These are phyloP conservation scores for Vishniacozyma victoriae DNA, from an alignment of 768 basidiomycete genomes.

Conservation along the genomic window DNA sequence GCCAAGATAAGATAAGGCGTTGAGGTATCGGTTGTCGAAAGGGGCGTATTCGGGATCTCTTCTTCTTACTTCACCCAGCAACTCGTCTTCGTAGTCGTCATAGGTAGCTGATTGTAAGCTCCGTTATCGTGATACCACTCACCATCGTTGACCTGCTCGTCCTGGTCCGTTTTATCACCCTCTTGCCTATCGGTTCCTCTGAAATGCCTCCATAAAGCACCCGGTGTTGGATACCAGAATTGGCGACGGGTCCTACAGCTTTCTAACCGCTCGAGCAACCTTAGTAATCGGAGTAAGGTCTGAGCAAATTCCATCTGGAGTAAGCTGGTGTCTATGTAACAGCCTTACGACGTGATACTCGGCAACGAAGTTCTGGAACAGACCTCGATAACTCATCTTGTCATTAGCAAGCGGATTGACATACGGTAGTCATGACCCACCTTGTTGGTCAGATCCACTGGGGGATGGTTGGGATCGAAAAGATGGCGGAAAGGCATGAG, in stretches of 20 bases:
- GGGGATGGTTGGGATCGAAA: constrained; percentile 34
- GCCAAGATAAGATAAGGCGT: constrained; percentile 21
- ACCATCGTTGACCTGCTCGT: constrained; percentile 29
- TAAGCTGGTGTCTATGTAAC: not conserved
- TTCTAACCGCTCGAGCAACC: constrained; percentile 31
- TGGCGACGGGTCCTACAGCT: constrained; percentile 5
- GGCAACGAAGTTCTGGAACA: constrained; percentile 41
- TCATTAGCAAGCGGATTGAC: not conserved
- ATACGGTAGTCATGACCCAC: constrained; percentile 2
- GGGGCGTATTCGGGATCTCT: constrained; percentile 42
- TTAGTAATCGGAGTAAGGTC: constrained; percentile 23
- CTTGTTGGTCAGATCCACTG: constrained; percentile 12
- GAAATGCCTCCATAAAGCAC: constrained; percentile 14
- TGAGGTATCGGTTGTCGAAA: constrained; percentile 25
- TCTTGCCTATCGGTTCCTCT: constrained; percentile 13
- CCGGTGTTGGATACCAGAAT: constrained; percentile 32
- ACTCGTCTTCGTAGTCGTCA: constrained; percentile 13
- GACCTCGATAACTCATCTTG: constrained; percentile 19
- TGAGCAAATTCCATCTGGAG: constrained; percentile 36
- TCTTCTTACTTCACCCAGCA: constrained; percentile 32
- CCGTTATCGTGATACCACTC: not conserved
- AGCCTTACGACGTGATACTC: constrained; percentile 36
- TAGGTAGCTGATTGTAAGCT: constrained; percentile 18
- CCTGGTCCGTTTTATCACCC: too few species aligned
- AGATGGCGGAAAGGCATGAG: constrained; percentile 38